Evolutionary conservation across 2,329 filamentous ascomycete genomes (phyloP), one percentile per base, ranked within the genome.

Genomic region (Tolypocladium amazonense): DNA sequence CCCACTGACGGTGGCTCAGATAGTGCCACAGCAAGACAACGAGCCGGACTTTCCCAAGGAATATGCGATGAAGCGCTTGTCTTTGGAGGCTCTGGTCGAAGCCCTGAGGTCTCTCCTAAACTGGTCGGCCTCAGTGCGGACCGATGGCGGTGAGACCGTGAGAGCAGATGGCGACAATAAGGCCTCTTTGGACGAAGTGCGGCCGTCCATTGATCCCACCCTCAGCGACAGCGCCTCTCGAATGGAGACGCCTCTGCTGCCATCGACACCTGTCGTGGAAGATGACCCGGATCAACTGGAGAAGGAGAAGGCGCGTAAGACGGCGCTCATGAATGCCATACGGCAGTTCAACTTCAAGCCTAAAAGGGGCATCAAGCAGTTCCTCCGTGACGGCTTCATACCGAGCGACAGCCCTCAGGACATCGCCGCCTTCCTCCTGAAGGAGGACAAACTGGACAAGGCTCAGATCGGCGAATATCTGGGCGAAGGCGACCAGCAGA

Each of bases 261-360:
- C 86, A 9, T 87, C 84, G 7, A 92, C 89, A 0, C 88, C 86
- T 25, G 76, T 87, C 2, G 75, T 85, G 4, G 92, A 97, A 60
- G 95, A 99, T 69, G 94, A 99, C 68, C 93, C 93, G 0, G 91
- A 87, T 63, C 88, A 97, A 67, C 79, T 99, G n/a, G 94, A 97
- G 69, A 95, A 89, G 72, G 91, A 92, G 59, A 97, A 97, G 75
- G 90, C 92, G 62, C 84, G 88, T 63, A 99, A 99, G 76, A 97
- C 91, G 8, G 94, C 94, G 0, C 77, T 97, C 62, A 89, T 87
- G 58, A 94, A 96, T 67, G 93, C 89, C 2, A 88, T 97, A 59
- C 86, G 88, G 56, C 88, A 91, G 63, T 99, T 99, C 81, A 99
- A 99, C 72, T 97, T 93, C 79, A 99, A 99, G 72, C 92, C 95